Conservation (phyloP, 768 basidiomycete species). For the Leccinum disarticulatum region DNA sequence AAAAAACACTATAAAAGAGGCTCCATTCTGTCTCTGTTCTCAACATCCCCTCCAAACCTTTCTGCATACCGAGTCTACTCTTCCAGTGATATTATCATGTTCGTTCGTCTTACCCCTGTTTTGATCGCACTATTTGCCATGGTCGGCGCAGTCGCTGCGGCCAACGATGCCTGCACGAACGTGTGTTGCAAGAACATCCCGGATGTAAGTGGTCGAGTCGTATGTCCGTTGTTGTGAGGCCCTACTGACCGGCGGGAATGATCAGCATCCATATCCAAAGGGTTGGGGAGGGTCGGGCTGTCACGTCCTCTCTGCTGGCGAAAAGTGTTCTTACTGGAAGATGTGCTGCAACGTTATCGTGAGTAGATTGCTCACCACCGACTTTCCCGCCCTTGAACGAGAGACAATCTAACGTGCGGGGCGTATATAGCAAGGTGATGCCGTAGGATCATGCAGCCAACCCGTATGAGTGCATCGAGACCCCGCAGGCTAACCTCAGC, state of each 20-base stretch:
- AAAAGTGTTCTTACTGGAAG: background rate
- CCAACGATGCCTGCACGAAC: background rate
- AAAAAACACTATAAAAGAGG: too few species aligned
- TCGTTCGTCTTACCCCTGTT: too few species aligned
- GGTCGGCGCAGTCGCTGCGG: too few species aligned
- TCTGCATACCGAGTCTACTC: too few species aligned
- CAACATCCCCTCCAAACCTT: too few species aligned
- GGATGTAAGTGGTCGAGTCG: background rate
- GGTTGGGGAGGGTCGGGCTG: too few species aligned
- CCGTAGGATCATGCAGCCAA: background rate
- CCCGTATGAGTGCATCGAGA: background rate
- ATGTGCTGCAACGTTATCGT: background rate
- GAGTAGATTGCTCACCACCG: background rate
- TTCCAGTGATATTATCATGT: too few species aligned
- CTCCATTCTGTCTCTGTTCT: too few species aligned
- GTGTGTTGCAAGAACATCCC: background rate
- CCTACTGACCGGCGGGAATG: background rate
- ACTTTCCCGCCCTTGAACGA: background rate
- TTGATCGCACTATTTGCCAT: too few species aligned
- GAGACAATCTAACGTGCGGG: background rate
- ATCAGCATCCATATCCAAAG: too few species aligned
- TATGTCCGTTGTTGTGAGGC: background rate
- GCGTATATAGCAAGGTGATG: background rate
- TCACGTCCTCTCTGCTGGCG: background rate
- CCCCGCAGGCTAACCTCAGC: background rate